phyloP scores from a whole-genome alignment of 2,329 filamentous ascomycete species.

The Pyrenochaeta sp. region DNA sequence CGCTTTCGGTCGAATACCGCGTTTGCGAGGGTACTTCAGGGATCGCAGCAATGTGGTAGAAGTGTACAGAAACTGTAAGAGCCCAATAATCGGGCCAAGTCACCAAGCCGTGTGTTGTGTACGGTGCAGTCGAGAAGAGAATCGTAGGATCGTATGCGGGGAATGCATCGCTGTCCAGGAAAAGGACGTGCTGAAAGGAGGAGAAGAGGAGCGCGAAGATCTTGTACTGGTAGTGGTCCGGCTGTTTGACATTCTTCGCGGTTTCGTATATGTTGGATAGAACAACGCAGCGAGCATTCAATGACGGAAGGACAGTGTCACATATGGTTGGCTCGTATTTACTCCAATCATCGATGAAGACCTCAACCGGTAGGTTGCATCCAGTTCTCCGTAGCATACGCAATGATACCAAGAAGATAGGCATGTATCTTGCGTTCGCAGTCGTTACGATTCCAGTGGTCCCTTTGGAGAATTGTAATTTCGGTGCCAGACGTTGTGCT shows the following conservation, averaged over 20 bases:
- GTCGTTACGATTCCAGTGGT: constrained; percentile 62
- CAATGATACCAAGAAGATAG: constrained; percentile 60
- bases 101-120: constrained; percentile 61
- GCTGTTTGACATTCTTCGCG: constrained; percentile 16
- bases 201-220: constrained; percentile 66
- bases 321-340: constrained; percentile 53
- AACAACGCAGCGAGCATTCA: constrained; percentile 52
- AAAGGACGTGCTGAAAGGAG: constrained; percentile 66
- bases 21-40: constrained; percentile 39
- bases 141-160: constrained; percentile 56
- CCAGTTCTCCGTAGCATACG: constrained; percentile 62
- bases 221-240: constrained; percentile 62
- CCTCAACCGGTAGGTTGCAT: constrained; percentile 59
- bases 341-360: constrained; percentile 48
- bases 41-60: constrained; percentile 56
- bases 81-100: constrained; percentile 67
- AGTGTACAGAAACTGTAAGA: constrained; percentile 53
- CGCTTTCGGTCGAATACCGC: constrained; percentile 57
- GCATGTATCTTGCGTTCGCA: constrained; percentile 58
- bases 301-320: constrained; percentile 45
- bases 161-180: constrained; percentile 67
- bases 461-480: constrained; percentile 50
- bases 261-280: constrained; percentile 36
- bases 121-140: constrained; percentile 63
- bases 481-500: constrained; percentile 27